Conservation (phyloP, 768 basidiomycete species). For the Boletales sp. region DNA sequence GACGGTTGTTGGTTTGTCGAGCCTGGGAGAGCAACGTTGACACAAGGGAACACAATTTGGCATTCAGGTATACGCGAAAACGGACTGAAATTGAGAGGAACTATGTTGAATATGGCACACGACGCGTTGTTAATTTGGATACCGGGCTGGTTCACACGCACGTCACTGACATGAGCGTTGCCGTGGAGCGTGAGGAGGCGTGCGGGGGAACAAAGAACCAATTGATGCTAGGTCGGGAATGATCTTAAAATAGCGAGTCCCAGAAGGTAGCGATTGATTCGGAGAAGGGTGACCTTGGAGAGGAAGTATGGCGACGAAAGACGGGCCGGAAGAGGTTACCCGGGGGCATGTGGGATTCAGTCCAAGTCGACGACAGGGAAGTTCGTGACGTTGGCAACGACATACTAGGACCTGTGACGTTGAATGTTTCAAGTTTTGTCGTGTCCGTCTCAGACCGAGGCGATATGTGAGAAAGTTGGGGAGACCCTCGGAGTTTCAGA, state of each 20-base stretch:
- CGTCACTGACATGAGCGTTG: constrained; percentile 28
- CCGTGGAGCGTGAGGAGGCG: constrained; percentile 42
- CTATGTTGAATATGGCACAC: constrained; percentile 76
- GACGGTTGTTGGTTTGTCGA: constrained; percentile 73
- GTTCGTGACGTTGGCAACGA: no score
- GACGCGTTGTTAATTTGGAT: constrained; percentile 36
- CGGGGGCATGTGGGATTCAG: no score
- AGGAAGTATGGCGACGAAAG: no score
- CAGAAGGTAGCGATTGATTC: constrained; percentile 70
- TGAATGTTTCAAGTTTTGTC: constrained; percentile 14
- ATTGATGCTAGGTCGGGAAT: background rate
- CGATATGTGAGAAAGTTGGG: no score
- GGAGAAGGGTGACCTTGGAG: constrained; percentile 57
- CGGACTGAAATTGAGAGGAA: constrained; percentile 87
- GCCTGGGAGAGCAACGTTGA: constrained; percentile 47
- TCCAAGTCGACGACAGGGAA: no score
- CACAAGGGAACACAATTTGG: constrained; percentile 93
- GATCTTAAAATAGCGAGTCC: constrained; percentile 33
- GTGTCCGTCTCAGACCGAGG: no score
- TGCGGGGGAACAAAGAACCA: constrained; percentile 1
- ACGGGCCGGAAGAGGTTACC: no score
- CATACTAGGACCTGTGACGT: background rate
- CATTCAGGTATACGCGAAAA: constrained; percentile 89
- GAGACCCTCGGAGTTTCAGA: no score
- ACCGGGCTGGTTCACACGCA: constrained; percentile 18